Evolutionary conservation across 78 protist species (phyloP), one percentile per base, ranked within the genome.

Genomic region (Cavenderia fasciculata): DNA sequence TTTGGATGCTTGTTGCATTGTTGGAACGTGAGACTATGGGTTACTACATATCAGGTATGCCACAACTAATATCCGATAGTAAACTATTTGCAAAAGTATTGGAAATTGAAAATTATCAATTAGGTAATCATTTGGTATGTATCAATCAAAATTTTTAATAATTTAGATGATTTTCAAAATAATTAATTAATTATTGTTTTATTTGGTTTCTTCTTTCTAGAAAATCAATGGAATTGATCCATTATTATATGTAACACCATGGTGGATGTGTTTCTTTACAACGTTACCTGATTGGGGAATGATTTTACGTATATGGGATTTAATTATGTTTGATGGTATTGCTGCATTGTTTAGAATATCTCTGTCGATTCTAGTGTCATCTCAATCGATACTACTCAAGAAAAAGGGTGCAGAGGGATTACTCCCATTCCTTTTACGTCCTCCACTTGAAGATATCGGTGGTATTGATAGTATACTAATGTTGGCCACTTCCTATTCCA

Each of bases 251-350:
- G 88, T 79, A 52, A 79, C 88, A 51, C 88, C 88, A 65, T 79
- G 88, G 88, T 79, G 88, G 88, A 79, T 79, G 88, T 79, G 88
- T 44, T 79, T 79, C 57, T 79, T 79, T 66, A 79, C 88, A 33
- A 79, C 88, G 18, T 29, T 79, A 31, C 33, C 21, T 0, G 68
- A 79, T 31, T 79, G 88, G 88, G 68, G 69, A 25, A 19, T 44
- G 27, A 59, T 66, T 23, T 4, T 79, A 8, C 33, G 88, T 25
- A 33, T 79, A 23, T 79, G 88, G 88, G 88, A 79, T 41, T 25
- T 79, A 16, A 38, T 79, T 47, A 40, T 79, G 25, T 66, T 79
- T 36, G 88, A 79, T 52, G 88, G 88, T 54, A 40, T 79, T n/a
- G 34, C 46, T 18, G 36, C 76, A 44, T 23, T 79, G 40, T 79